Evolutionary conservation across 2,329 filamentous ascomycete genomes (phyloP).

Genomic region (Cordyceps farinosa): DNA sequence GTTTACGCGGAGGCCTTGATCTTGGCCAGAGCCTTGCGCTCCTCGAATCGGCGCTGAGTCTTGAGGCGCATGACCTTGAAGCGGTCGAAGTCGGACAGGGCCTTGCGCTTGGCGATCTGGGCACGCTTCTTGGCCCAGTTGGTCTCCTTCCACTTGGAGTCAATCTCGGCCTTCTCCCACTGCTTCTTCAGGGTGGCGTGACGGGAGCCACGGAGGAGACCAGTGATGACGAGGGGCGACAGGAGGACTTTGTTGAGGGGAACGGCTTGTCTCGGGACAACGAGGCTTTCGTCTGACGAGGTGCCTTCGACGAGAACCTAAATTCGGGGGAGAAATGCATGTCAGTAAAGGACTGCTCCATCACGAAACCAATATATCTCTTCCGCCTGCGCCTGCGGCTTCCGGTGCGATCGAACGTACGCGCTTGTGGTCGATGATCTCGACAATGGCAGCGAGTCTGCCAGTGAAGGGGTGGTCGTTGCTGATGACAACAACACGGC

Average conservation of each 20-base stretch:
- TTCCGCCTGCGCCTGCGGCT: neutral
- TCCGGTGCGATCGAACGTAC: conserved; percentile 55
- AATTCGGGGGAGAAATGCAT: conserved; percentile 26
- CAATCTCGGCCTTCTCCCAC: conserved; percentile 90
- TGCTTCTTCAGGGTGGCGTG: conserved; percentile 77
- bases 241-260: conserved; percentile 80
- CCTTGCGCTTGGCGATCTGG: conserved; percentile 80
- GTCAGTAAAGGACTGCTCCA: conserved; percentile 15
- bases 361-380: conserved; percentile 1
- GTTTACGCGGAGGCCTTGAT: conserved; percentile 76
- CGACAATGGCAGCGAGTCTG: conserved; percentile 89
- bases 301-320: conserved; percentile 96
- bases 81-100: conserved; percentile 96
- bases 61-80: conserved; percentile 99
- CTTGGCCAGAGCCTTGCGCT: conserved; percentile 94
- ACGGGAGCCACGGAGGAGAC: conserved; percentile 81
- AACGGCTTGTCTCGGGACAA: conserved; percentile 82
- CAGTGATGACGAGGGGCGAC: conserved; percentile 82
- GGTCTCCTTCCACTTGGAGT: conserved; percentile 88
- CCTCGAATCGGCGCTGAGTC: conserved; percentile 99
- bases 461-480: conserved; percentile 72
- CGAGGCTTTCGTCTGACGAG: conserved; percentile 72
- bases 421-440: conserved; percentile 99
- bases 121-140: conserved; percentile 92
- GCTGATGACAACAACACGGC: conserved; percentile 92